Evolutionary conservation across 2,329 filamentous ascomycete genomes (phyloP).

Genomic region (Claviceps fusiformis): DNA sequence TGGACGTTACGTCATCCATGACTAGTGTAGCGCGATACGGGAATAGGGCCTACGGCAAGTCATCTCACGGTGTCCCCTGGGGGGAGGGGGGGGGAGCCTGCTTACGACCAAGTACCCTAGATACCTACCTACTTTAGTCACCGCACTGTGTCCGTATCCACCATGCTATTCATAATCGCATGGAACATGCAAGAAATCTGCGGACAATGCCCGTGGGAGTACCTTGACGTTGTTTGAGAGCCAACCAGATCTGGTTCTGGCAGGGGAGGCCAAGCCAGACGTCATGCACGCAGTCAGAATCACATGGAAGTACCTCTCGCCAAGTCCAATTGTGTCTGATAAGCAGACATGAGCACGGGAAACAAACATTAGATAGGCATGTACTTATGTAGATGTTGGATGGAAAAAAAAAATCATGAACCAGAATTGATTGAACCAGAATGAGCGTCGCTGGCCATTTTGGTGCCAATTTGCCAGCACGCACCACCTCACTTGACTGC

Average conservation of each 20-base stretch:
- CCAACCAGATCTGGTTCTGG: neutral
- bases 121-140: no score
- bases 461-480: neutral
- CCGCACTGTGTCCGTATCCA: neutral
- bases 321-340: neutral
- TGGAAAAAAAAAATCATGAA: neutral
- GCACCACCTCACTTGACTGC: no score
- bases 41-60: neutral
- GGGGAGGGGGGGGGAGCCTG: neutral
- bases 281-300: neutral
- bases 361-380: no score
- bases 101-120: no score
- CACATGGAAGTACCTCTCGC: neutral
- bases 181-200: neutral
- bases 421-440: neutral
- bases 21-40: conserved; percentile 2
- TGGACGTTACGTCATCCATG: conserved; percentile 4
- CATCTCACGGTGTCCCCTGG: neutral
- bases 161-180: neutral
- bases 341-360: neutral
- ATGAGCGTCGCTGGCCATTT: neutral
- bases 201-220: neutral
- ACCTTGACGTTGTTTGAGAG: neutral
- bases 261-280: neutral
- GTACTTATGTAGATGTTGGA: neutral